Evolutionary conservation across 148 eudicot species (phyloP), one percentile per base, ranked within the genome.

Genomic region (Pouteria glomerata): DNA sequence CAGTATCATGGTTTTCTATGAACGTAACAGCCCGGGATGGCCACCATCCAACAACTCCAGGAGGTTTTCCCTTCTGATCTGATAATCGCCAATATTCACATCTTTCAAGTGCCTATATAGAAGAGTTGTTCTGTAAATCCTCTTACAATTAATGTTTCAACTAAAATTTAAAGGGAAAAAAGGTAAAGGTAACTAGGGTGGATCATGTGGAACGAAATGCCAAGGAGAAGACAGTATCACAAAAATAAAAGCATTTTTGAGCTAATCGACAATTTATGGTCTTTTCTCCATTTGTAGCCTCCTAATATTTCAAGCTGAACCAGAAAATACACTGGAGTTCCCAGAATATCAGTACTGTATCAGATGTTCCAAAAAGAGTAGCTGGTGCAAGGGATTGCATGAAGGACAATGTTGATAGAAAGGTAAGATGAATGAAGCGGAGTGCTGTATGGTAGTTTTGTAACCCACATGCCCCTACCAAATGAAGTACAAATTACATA

Each of bases 11-110:
- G 83, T 96, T 96, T 79, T 96, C 99, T 73, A 96, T 92, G 63
- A 96, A 96, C 68, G 99, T 96, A 66, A 96, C 86, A 68, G 97
- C 99, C 53, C 99, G 91, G 44, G 99, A 96, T 11, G 99, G 97
- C 99, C 99, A 96, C 99, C 99, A 96, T 41, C 99, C 99, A 65
- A 96, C 76, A 62, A 92, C 99, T 27, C 99, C 99, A n/a, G 99
- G 99, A 66, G 97, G 99, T 78, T 88, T 92, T 62, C 99, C 96
- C 57, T 90, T 92, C 69, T 82, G 71, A 81, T 96, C 99, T 14
- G 86, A 81, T 80, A 96, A 74, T 76, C 99, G 85, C 99, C 99
- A 96, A 80, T 96, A 96, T 82, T 96, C 95, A 82, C 97, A 87
- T 83, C 83, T 81, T 33, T 87, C 96, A 70, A 96, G 81, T 42